Evolutionary conservation across 306 rosid genomes (phyloP).

Genomic region (Inga laurina): DNA sequence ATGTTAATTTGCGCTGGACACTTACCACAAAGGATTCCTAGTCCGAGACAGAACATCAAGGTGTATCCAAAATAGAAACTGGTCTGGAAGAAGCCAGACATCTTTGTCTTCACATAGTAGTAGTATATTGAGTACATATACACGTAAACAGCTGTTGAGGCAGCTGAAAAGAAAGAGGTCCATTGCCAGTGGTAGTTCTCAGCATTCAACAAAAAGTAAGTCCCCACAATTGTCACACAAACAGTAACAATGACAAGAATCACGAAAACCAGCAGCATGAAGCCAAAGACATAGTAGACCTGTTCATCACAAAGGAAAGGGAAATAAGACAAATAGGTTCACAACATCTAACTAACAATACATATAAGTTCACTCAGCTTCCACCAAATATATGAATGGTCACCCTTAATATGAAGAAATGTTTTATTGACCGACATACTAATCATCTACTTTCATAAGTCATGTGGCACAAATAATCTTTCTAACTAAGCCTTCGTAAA

Average conservation of each 20-base stretch:
- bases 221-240: slow-evolving; percentile 98
- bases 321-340: slow-evolving; percentile 9
- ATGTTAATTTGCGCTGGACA: slow-evolving; percentile 1
- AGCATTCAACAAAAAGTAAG: slow-evolving; percentile 94
- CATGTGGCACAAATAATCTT: neutral
- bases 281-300: slow-evolving; percentile 98
- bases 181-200: slow-evolving; percentile 99
- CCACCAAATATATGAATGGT: neutral
- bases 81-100: slow-evolving; percentile 99
- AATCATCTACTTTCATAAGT: slow-evolving; percentile 6
- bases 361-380: neutral
- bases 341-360: neutral
- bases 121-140: slow-evolving; percentile 93
- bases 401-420: neutral
- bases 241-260: slow-evolving; percentile 92
- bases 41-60: slow-evolving; percentile 94
- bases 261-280: slow-evolving; percentile 95
- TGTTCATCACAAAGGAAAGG: slow-evolving; percentile 49
- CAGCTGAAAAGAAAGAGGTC: slow-evolving; percentile 99
- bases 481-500: slow-evolving; percentile 10
- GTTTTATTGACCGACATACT: slow-evolving; percentile 8
- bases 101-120: slow-evolving; percentile 93
- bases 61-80: slow-evolving; percentile 99
- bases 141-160: slow-evolving; percentile 94
- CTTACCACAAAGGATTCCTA: slow-evolving; percentile 98